Conservation (phyloP, 1,284 basidiomycete species). For the Marasmius oreades region DNA sequence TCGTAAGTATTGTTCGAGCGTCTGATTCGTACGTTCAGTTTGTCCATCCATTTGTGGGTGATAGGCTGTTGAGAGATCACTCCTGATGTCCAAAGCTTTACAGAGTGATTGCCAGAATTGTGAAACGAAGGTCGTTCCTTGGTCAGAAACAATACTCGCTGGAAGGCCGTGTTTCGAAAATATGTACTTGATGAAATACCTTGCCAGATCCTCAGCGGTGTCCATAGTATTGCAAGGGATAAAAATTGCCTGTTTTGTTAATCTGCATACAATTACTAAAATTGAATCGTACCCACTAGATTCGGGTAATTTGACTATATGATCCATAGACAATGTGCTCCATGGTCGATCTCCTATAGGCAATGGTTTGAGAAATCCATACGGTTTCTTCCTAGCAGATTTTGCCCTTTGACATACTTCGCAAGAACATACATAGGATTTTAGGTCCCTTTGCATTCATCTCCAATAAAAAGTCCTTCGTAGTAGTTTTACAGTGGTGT, state of each 20-base stretch:
- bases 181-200: constrained; percentile 4
- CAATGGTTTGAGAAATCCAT: neutral
- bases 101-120: constrained; percentile 6
- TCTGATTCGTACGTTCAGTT: neutral
- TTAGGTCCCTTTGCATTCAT: neutral
- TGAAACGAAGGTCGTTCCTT: constrained; percentile 6
- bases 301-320: constrained; percentile 25
- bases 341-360: neutral
- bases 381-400: neutral
- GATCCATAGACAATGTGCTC: constrained; percentile 5
- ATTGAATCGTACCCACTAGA: constrained; percentile 26
- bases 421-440: neutral
- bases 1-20: neutral
- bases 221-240: constrained; percentile 13
- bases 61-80: neutral
- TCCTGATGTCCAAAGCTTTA: neutral
- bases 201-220: neutral
- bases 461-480: constrained; percentile 22
- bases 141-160: too few species aligned
- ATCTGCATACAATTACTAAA: constrained; percentile 23
- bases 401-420: neutral
- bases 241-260: constrained; percentile 19
- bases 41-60: constrained; percentile 6
- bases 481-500: constrained; percentile 23
- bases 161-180: constrained; percentile 7